phyloP scores from a whole-genome alignment of 116 monocot species.

The Dioscorea cayenensis region DNA sequence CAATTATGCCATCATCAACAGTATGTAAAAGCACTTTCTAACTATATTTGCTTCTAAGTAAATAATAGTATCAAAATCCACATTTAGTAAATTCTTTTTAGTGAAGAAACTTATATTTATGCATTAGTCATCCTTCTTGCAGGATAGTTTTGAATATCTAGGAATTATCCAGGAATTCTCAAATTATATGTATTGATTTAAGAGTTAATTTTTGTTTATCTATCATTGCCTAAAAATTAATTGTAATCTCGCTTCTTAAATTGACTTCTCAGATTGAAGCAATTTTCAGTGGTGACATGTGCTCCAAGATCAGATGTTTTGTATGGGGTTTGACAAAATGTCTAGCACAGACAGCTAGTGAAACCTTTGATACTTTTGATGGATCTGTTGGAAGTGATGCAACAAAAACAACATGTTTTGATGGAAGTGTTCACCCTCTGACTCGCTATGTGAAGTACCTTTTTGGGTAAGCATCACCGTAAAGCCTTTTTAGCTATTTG shows the following conservation, averaged over 20 bases:
- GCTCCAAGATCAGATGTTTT: conserved; percentile 51
- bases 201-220: background rate
- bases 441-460: conserved; percentile 95
- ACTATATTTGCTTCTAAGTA: too few relatives aligned
- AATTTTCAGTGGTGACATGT: conserved; percentile 75
- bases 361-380: conserved; percentile 83
- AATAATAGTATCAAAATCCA: too few relatives aligned
- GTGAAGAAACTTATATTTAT: too few relatives aligned
- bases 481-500: background rate
- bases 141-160: too few relatives aligned
- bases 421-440: conserved; percentile 91
- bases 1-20: too few relatives aligned
- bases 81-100: too few relatives aligned
- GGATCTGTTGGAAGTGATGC: conserved; percentile 90
- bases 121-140: too few relatives aligned
- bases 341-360: conserved; percentile 71
- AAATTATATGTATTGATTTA: too few relatives aligned
- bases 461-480: conserved; percentile 53
- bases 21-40: background rate
- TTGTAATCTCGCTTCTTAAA: background rate
- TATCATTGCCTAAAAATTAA: background rate
- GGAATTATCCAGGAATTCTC: too few relatives aligned
- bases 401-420: conserved; percentile 68
- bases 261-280: conserved; percentile 44
- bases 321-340: conserved; percentile 48